Conservation (phyloP, 2,329 filamentous ascomycete genomes). For the Sclerotinia trifoliorum region DNA sequence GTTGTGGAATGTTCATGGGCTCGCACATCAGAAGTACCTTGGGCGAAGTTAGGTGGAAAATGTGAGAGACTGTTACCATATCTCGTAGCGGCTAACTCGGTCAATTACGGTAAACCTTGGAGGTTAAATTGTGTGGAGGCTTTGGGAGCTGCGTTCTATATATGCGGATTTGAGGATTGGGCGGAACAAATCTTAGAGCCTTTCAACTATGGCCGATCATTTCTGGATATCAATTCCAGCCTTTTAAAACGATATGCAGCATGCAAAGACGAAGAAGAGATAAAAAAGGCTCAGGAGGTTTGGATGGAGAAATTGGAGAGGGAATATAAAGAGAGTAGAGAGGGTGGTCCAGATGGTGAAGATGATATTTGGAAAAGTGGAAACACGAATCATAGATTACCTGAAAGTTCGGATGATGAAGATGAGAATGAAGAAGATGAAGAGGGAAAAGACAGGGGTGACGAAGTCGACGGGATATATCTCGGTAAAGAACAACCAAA, state of each 20-base stretch:
- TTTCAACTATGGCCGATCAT: conserved; percentile 85
- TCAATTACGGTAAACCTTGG: conserved; percentile 97
- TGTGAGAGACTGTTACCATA: conserved; percentile 91
- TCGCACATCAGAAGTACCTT: conserved; percentile 85
- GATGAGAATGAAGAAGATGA: conserved; percentile 47
- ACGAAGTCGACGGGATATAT: conserved; percentile 57
- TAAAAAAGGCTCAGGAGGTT: conserved; percentile 80
- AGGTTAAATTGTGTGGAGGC: conserved; percentile 94
- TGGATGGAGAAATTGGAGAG: conserved; percentile 90
- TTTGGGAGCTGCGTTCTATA: conserved; percentile 86
- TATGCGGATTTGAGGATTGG: conserved; percentile 91
- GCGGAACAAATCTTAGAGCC: conserved; percentile 77
- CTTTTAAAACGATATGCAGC: conserved; percentile 82
- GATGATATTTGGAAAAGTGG: conserved; percentile 88
- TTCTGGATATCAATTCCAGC: conserved; percentile 84
- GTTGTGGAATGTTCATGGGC: conserved; percentile 99
- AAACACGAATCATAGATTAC: conserved; percentile 71
- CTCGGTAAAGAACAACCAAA: conserved; percentile 55
- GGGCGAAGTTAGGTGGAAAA: conserved; percentile 86
- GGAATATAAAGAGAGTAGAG: conserved; percentile 80
- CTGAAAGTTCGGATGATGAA: conserved; percentile 54
- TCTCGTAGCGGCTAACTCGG: conserved; percentile 91
- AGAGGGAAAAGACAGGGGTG: conserved; percentile 48
- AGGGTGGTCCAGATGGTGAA: conserved; percentile 56
- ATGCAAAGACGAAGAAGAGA: conserved; percentile 74